phyloP scores from a whole-genome alignment of 768 basidiomycete species.

The Ramaria rubella region DNA sequence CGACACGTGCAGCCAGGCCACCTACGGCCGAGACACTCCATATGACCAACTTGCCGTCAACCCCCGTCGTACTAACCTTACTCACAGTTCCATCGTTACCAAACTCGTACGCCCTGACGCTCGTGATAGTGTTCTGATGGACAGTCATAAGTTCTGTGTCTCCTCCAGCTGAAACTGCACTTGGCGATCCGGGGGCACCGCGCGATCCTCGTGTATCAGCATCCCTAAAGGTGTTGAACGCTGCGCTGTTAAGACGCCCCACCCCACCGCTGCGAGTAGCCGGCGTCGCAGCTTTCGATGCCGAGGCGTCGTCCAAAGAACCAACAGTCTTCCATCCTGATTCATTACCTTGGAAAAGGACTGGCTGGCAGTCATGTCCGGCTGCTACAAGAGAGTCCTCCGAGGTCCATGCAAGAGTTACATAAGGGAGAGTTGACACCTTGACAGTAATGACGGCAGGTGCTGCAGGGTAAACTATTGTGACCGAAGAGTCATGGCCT shows the following conservation, averaged over 20 bases:
- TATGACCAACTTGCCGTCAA: constrained; percentile 88
- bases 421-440: constrained; percentile 70
- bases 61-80: constrained; percentile 84
- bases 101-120: constrained; percentile 67
- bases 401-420: constrained; percentile 80
- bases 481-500: constrained; percentile 96
- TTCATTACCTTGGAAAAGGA: constrained; percentile 72
- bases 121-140: constrained; percentile 99
- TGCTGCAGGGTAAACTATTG: constrained; percentile 72
- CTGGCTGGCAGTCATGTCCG: constrained; percentile 96
- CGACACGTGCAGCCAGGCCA: constrained; percentile 42
- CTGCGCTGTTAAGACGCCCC: constrained; percentile 84
- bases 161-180: constrained; percentile 25
- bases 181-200: constrained; percentile 26
- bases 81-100: constrained; percentile 48
- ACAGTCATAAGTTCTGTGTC: constrained; percentile 82
- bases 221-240: constrained; percentile 89
- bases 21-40: constrained; percentile 73
- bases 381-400: constrained; percentile 83
- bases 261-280: constrained; percentile 31
- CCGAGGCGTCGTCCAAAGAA: constrained; percentile 77
- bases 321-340: constrained; percentile 75
- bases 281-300: constrained; percentile 34
- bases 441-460: constrained; percentile 69
- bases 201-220: constrained; percentile 73